These are phyloP conservation scores for Nicotiana tabacum DNA, from an alignment of 257 asterid species.

Conservation along the genomic window DNA sequence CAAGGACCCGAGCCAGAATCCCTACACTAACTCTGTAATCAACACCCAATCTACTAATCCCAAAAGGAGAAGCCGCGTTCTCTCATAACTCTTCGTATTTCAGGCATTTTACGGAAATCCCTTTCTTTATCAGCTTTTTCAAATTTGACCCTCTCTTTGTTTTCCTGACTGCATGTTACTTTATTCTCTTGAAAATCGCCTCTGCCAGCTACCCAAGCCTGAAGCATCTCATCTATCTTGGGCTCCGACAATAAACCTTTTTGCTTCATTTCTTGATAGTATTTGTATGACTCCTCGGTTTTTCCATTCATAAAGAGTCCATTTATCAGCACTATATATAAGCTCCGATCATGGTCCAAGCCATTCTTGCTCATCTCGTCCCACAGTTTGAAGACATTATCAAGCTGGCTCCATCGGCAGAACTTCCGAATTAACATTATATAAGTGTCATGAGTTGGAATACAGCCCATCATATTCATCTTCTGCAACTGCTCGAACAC, in stretches of 20 bases:
- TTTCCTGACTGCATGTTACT: conserved; percentile 6
- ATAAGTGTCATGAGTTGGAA: conserved; percentile 74
- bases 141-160: conserved; percentile 22
- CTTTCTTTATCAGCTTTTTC: conserved; percentile 21
- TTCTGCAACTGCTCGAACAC: conserved; percentile 62
- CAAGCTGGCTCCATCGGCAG: conserved; percentile 72
- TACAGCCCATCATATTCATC: conserved; percentile 55
- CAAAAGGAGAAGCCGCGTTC: conserved; percentile 66
- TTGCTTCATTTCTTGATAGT: conserved; percentile 77
- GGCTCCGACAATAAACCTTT: conserved; percentile 75
- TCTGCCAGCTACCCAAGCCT: conserved; percentile 67
- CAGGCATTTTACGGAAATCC: conserved; percentile 46
- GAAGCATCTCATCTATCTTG: conserved; percentile 66
- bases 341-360: conserved; percentile 80
- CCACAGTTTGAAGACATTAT: conserved; percentile 67
- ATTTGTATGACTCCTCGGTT: conserved; percentile 61
- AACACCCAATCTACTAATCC: conserved; percentile 22
- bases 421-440: conserved; percentile 80
- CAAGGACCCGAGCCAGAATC: background rate
- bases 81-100: conserved; percentile 49
- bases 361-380: conserved; percentile 64
- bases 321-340: conserved; percentile 74
- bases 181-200: conserved; percentile 19
- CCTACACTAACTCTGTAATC: conserved; percentile 3
- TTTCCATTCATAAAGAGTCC: conserved; percentile 86